Evolutionary conservation across 306 rosid genomes (phyloP).

Genomic region (Lathyrus tuberosus): DNA sequence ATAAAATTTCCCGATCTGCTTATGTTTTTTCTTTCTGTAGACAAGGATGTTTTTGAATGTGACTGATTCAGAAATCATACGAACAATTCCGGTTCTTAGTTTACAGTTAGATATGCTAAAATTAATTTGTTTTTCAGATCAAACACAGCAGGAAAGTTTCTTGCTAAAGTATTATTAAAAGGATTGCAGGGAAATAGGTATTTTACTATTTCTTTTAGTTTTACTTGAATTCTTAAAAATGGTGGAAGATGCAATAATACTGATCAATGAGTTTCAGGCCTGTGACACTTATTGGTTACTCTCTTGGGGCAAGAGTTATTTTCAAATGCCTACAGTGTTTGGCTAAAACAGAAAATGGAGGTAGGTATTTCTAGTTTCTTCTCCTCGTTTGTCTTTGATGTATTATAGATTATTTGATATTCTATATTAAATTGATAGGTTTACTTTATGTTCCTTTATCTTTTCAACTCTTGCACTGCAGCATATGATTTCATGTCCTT

Average conservation of each 20-base stretch:
- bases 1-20: no score
- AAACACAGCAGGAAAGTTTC: slow-evolving; percentile 68
- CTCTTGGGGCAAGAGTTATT: slow-evolving; percentile 64
- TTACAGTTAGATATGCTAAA: no score
- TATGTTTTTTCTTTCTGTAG: no score
- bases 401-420: slow-evolving; percentile 10
- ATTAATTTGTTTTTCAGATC: slow-evolving; percentile 49
- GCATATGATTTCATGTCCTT: slow-evolving; percentile 1
- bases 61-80: no score
- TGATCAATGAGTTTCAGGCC: slow-evolving; percentile 55
- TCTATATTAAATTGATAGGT: neutral
- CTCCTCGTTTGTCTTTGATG: slow-evolving; percentile 11
- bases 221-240: slow-evolving; percentile 15
- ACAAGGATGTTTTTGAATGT: no score
- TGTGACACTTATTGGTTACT: slow-evolving; percentile 65
- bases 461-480: slow-evolving; percentile 6
- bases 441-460: slow-evolving; percentile 1
- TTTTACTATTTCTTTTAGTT: slow-evolving; percentile 20
- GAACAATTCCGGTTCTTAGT: no score
- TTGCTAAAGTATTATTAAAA: slow-evolving; percentile 55
- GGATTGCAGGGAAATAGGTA: slow-evolving; percentile 72
- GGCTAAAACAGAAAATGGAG: slow-evolving; percentile 55
- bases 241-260: slow-evolving; percentile 12
- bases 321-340: slow-evolving; percentile 66
- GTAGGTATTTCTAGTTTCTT: slow-evolving; percentile 40